These are phyloP conservation scores for Trichomonascaceae sp. DNA, from an alignment of 1,139 yeast species.

Conservation along the genomic window DNA sequence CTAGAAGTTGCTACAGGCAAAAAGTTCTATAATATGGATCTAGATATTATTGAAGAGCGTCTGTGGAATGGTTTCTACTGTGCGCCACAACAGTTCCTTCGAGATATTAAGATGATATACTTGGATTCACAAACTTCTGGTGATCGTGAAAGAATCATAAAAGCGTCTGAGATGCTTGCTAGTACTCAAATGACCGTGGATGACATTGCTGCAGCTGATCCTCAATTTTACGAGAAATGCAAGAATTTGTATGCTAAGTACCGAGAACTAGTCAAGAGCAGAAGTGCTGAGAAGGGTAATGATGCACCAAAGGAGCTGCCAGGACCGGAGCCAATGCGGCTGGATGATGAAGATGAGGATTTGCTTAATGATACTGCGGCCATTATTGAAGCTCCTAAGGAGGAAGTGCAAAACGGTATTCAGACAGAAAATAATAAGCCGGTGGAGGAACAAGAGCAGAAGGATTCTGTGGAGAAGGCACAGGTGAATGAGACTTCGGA, in stretches of 20 bases:
- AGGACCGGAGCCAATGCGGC: conserved; percentile 4
- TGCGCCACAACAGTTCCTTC: conserved; percentile 84
- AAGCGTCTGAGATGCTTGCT: conserved; percentile 94
- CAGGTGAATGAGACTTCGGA: background rate
- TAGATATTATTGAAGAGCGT: conserved; percentile 89
- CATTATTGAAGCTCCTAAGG: conserved; percentile 6
- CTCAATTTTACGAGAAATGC: conserved; percentile 72
- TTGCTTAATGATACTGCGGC: conserved; percentile 6
- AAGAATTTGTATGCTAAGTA: conserved; percentile 69
- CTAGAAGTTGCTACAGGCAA: conserved; percentile 70
- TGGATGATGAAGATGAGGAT: conserved; percentile 8
- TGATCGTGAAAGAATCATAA: conserved; percentile 78
- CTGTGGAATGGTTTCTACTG: conserved; percentile 95
- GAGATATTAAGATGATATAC: conserved; percentile 78
- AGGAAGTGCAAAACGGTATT: background rate
- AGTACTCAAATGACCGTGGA: conserved; percentile 95
- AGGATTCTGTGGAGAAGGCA: background rate
- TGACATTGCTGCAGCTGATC: conserved; percentile 60
- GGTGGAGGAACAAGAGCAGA: background rate
- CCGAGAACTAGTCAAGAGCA: conserved; percentile 12
- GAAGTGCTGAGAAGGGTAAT: conserved; percentile 6
- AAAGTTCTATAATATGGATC: conserved; percentile 76
- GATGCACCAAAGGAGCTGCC: background rate
- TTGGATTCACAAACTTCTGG: conserved; percentile 68
- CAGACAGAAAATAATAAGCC: background rate